Conservation (phyloP, 2,329 filamentous ascomycete species). For the Neospermospora avenae region DNA sequence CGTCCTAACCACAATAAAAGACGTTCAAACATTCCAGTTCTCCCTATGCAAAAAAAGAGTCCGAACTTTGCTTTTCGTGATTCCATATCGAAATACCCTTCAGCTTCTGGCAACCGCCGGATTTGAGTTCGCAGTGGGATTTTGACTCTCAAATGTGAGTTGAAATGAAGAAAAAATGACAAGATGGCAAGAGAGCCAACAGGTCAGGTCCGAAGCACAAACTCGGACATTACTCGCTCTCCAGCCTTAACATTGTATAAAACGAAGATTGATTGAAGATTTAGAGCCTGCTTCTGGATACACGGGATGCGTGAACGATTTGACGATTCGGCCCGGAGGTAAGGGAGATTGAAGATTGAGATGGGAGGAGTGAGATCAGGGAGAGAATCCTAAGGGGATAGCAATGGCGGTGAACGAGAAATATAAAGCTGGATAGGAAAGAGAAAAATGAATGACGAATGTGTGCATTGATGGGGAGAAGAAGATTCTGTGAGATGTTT, state of each 20-base stretch:
- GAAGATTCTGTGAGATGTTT: not conserved
- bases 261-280: not conserved
- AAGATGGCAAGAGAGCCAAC: no score
- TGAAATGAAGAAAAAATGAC: no score
- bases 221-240: not conserved
- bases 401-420: not conserved
- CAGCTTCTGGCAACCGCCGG: no score
- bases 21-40: no score
- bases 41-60: no score
- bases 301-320: not conserved
- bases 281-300: not conserved
- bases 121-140: no score
- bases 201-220: not conserved
- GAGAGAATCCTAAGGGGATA: no score
- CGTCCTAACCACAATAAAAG: no score
- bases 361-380: not conserved
- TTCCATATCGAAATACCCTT: no score
- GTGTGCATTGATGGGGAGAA: not conserved
- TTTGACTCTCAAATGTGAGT: no score
- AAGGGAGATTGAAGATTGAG: not conserved
- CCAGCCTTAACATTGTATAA: no score
- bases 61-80: no score
- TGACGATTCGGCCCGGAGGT: not conserved
- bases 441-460: not conserved
- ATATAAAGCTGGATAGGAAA: not conserved